Base-by-base conservation (phyloP, 371 early-diverging fungal genomes). In the Mortierella sp. region DNA sequence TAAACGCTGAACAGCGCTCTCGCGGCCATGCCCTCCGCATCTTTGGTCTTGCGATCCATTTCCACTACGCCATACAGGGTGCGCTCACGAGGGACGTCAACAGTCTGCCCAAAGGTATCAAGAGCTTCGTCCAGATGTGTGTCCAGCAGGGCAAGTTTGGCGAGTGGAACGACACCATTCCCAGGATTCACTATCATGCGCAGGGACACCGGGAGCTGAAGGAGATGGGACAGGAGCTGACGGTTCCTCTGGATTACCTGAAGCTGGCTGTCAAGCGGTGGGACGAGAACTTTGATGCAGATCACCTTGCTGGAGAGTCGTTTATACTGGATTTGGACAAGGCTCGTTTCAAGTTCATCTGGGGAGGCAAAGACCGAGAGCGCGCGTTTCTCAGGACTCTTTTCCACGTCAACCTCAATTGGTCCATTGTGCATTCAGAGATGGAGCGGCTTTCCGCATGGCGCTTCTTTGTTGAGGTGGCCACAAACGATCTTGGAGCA, bases 391-490 rank as follows among this genome's bases (percentile, higher is more conserved):
- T 86, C 40, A 69, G 82, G 2, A 69, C 79, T 0, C 44, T 86
- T 14, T 74, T 81, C 43, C 79, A 81, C 70, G 82, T 86, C 70
- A 86, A 86, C 70, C 70, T 81, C 46, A 82, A 86, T 71, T 82
- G 79, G 82, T 86, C 86, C 5, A 79, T 79, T 10, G 86, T 86
- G n/a, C 82, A 86, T 43, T 79, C 86, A 37, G 82, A 86, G 59
- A 78, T 86, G 77, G 72, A 77, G 21, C 86, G 73, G 3, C 77
- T 86, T 8, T 71, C 86, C 0, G 82, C 86, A 53, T 86, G 86
- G 86, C 82, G 86, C 21, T 86, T 86, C 75, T 86, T 86, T 71
- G 76, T 86, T 16, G 79, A 86, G 48, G 71, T 86, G 19, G 31
- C 75, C 6, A 75, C 82, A 13, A 74, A 50, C n/a, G 77, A 76